These are phyloP conservation scores for Arabidopsis hybrid DNA, from an alignment of 441 rosid genomes.

Conservation along the genomic window DNA sequence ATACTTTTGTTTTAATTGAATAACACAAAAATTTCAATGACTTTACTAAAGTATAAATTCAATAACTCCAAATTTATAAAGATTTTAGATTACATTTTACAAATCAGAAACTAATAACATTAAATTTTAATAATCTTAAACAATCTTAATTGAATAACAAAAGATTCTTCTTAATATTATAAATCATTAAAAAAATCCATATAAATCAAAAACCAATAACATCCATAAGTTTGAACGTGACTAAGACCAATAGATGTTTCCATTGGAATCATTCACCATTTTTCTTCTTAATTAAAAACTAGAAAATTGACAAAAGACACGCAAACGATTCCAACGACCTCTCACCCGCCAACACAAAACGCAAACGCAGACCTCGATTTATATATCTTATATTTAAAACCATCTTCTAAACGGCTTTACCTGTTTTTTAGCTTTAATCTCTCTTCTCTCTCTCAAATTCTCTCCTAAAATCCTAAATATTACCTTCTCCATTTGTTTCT, in stretches of 20 bases:
- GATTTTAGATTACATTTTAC: no score
- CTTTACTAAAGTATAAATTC: no score
- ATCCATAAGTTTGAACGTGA: conserved; percentile 32
- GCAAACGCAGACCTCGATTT: conserved; percentile 37
- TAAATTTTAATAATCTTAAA: no score
- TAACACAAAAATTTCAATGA: no score
- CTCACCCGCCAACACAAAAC: conserved; percentile 47
- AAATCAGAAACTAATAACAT: no score
- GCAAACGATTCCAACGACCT: conserved; percentile 42
- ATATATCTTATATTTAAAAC: conserved; percentile 18
- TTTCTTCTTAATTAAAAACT: not conserved
- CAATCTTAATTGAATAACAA: no score
- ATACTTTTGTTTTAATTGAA: no score
- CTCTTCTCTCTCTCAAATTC: not conserved
- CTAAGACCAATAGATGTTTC: conserved; percentile 39
- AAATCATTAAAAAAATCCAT: no score
- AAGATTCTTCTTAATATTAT: no score
- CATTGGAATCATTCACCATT: conserved; percentile 36
- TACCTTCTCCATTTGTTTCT: conserved; percentile 10
- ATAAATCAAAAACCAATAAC: no score
- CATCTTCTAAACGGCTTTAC: conserved; percentile 38
- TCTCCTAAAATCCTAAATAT: conserved; percentile 32
- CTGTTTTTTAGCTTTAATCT: conserved; percentile 40
- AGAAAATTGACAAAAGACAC: conserved; percentile 12
- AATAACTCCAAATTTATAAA: no score